Evolutionary conservation across 331 rosid species (phyloP).

Genomic region (Cydonia oblonga): DNA sequence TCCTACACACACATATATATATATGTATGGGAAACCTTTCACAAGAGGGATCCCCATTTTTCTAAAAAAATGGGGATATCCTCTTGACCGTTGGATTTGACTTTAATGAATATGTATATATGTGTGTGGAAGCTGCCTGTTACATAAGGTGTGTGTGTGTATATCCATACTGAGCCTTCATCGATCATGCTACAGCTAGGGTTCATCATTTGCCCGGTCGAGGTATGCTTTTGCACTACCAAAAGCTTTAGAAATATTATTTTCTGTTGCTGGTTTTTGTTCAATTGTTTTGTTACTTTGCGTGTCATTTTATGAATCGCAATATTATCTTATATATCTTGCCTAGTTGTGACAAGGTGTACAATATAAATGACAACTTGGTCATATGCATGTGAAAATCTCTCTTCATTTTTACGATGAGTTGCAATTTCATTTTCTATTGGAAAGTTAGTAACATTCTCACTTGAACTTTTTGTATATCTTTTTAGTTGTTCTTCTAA

Average conservation of each 20-base stretch:
- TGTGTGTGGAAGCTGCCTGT: no score
- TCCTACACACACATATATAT: fast-evolving
- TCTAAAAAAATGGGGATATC: no score
- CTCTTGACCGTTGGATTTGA: no score
- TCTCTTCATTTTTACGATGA: background rate
- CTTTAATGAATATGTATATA: no score
- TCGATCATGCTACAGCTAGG: background rate
- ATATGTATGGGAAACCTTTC: no score
- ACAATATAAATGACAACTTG: background rate
- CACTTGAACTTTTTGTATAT: background rate
- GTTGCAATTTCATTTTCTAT: background rate
- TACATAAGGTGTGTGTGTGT: no score
- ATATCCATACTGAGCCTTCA: background rate
- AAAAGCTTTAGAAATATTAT: background rate
- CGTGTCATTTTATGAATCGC: background rate
- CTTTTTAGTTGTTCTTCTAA: no score
- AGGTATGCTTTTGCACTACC: background rate
- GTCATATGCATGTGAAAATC: background rate
- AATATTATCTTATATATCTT: background rate
- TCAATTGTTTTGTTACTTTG: background rate
- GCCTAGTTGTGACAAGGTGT: background rate
- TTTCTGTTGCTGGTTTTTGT: background rate
- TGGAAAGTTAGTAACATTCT: background rate
- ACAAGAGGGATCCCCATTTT: no score
- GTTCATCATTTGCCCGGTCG: background rate